Evolutionary conservation across 768 basidiomycete species (phyloP).

Genomic region (Nidularia pulvinata): DNA sequence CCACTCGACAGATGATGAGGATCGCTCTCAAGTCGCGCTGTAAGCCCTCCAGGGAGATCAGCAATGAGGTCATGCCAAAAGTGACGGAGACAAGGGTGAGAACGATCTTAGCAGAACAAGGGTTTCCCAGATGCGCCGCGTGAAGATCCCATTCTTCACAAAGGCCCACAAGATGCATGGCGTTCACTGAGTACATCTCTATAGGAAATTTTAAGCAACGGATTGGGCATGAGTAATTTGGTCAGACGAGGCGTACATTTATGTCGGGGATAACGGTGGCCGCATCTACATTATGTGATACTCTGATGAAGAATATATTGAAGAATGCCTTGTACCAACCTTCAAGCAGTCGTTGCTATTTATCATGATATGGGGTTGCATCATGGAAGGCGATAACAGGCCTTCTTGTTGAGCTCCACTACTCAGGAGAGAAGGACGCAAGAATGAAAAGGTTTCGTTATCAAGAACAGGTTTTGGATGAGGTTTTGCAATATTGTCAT

Average conservation of each 20-base stretch:
- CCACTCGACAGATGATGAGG: too few relatives aligned
- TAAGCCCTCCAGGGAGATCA: too few relatives aligned
- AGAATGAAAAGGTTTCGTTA: conserved; percentile 17
- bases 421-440: conserved; percentile 20
- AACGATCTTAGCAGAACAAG: too few relatives aligned
- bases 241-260: conserved; percentile 19
- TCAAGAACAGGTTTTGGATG: conserved; percentile 22
- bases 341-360: conserved; percentile 20
- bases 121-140: too few relatives aligned
- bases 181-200: too few relatives aligned
- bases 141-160: too few relatives aligned
- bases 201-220: background rate
- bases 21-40: too few relatives aligned
- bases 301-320: conserved; percentile 5
- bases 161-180: too few relatives aligned
- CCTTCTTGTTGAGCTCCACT: conserved; percentile 20
- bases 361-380: conserved; percentile 25
- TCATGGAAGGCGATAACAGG: conserved; percentile 20
- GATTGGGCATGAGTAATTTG: conserved; percentile 13
- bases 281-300: conserved; percentile 9
- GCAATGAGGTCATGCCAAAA: too few relatives aligned
- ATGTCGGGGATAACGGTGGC: conserved; percentile 9
- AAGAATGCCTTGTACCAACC: conserved; percentile 17
- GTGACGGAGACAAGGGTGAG: too few relatives aligned
- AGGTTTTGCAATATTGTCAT: conserved; percentile 7